Base-by-base conservation (phyloP, 2,329 filamentous ascomycete species). In the Phialophora tarda region DNA sequence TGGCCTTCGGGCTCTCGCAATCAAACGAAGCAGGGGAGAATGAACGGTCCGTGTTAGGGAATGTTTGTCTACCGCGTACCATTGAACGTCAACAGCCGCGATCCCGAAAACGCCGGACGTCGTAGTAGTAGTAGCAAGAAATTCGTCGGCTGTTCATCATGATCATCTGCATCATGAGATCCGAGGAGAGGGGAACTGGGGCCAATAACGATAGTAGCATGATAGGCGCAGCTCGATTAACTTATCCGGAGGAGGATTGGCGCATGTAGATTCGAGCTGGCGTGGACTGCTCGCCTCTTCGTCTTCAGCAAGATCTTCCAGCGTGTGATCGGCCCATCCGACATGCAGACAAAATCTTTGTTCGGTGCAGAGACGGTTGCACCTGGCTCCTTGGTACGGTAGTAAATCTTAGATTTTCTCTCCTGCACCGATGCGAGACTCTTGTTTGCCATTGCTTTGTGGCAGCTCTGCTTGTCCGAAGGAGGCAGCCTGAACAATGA, bases 11-110 rank as follows among this genome's bases (percentile, higher is more conserved):
- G 47, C 47, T 50, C 55, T 48, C 32, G 59, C 48, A 59, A 66
- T 66, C 63, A 61, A 50, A 66, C 21, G 44, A 58, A 59, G 55
- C 34, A 47, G 63, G 59, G 54, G 57, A 48, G 26, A 32, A n/a
- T 8, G 38, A n/a, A 44, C 38, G 38, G 5, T 59, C 57, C 24
- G 26, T 14, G 44, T 50, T 7, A 23, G 23, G 24, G 23, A 32
- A 50, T 51, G 41, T 32, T 58, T 51, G 41, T 32, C n/a, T 30
- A 30, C 44, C 48, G 50, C 32, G 21, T 28, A 10, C 14, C 3
- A 21, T 54, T 62, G 59, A 47, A 62, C 51, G 59, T 55, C 59
- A 47, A 62, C 28, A 34, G 48, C 32, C 34, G 23, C 4, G 54
- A 26, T 53, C 23, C 8, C 23, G 17, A 8, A 44, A n/a, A n/a